Evolutionary conservation across 257 asterid species (phyloP), one percentile per base, ranked within the genome.

Genomic region (Nicotiana otophora): DNA sequence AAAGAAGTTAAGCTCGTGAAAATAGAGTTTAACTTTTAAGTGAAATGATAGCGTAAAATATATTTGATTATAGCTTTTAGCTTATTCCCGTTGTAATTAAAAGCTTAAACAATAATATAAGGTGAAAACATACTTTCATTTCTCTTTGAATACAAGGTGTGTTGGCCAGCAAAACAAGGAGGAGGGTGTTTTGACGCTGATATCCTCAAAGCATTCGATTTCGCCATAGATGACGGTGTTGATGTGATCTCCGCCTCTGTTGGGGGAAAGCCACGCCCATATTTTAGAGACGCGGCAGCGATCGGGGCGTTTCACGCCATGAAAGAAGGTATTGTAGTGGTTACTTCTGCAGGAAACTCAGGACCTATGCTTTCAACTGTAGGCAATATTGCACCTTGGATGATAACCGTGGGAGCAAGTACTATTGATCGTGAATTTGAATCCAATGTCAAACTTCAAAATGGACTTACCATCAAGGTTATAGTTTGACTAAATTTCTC

Each of bases 401-500:
- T 90, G 3, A 70, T 92, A n/a, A 92, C 97, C 3, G 97, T 93
- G 0, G 98, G 83, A 0, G 98, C 98, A 0, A 93, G 97, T 61
- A 92, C 93, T 10, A 17, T 89, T 5, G 97, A 90, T 70, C 90
- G 98, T 0, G 34, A 39, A 5, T 87, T 84, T 19, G 66, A 69
- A 20, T 81, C 92, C 1, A 15, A 79, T 48, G 89, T 87, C 67
- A n/a, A 66, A 16, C 83, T 92, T 17, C 36, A 75, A 53, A 87
- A 85, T 46, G 95, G 93, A 10, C 14, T 15, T 1, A 1, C 48
- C 46, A 33, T 91, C 31, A 3, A 36, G 92, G 97, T 58, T 58
- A 19, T 6, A 57, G 7, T 57, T 17, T 57, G 3, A 5, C 63
- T 5, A 57, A 19, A 57, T 57, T 17, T 57, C 63, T 57, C 17